Percentiles rank a stretch among this genome's conserved stretches.
Conservation (phyloP, 495 filamentous ascomycete genomes). For the Penicillium arizonense region DNA sequence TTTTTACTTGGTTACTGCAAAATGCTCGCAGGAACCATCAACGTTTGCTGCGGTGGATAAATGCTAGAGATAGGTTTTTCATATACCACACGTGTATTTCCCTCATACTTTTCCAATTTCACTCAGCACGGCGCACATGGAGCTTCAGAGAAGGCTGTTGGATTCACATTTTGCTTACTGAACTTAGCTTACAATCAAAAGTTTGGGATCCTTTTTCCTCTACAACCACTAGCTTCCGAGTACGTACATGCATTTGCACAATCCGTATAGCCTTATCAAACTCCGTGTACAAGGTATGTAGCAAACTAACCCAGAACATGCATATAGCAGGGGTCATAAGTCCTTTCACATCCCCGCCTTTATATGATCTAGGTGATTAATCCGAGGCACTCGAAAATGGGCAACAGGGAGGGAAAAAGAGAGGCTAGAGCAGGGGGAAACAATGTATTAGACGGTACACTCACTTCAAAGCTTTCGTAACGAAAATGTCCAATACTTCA, state of each 20-base stretch:
- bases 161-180: slow-evolving; percentile 11
- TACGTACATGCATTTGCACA: too few relatives aligned
- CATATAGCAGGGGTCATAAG: too few relatives aligned
- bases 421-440: too few relatives aligned
- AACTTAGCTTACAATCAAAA: slow-evolving; percentile 23
- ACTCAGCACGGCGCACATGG: slow-evolving; percentile 30
- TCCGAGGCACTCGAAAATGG: too few relatives aligned
- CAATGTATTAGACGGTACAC: too few relatives aligned
- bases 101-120: slow-evolving; percentile 9
- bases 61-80: not conserved
- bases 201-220: slow-evolving; percentile 4
- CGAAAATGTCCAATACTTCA: too few relatives aligned
- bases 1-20: not conserved
- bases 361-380: too few relatives aligned
- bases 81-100: not conserved
- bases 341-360: too few relatives aligned
- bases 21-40: not conserved
- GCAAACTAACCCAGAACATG: not conserved
- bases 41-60: not conserved
- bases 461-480: too few relatives aligned
- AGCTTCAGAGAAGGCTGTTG: slow-evolving; percentile 18
- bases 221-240: too few relatives aligned
- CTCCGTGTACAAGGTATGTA: not conserved
- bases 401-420: too few relatives aligned
- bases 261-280: not conserved